Conservation (phyloP, 805 yeast species). For the Sungouiella thailandica region DNA sequence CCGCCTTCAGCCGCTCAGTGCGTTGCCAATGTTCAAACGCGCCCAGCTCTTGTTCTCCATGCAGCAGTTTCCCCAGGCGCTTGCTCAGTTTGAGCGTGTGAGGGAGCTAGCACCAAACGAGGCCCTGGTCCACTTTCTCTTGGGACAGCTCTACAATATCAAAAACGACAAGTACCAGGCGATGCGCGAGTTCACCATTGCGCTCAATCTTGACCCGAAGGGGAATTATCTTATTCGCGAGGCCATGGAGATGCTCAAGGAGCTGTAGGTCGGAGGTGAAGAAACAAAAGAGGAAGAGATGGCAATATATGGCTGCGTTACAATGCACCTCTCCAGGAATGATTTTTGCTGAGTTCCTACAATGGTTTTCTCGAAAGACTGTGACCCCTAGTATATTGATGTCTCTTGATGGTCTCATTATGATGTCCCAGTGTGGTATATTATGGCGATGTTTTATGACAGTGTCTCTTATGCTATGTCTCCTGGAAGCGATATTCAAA, state of each 20-base stretch:
- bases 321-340: too few species aligned
- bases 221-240: slow-evolving; percentile 82
- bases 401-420: too few species aligned
- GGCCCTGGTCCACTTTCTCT: slow-evolving; percentile 83
- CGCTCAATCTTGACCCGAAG: slow-evolving; percentile 87
- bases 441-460: too few species aligned
- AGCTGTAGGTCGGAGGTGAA: too few species aligned
- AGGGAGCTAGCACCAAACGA: slow-evolving; percentile 86
- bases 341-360: too few species aligned
- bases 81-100: slow-evolving; percentile 68
- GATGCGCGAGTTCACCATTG: slow-evolving; percentile 78
- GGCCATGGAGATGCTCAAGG: slow-evolving; percentile 62
- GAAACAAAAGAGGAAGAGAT: too few species aligned
- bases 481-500: too few species aligned
- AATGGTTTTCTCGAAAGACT: too few species aligned
- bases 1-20: slow-evolving; percentile 77
- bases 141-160: slow-evolving; percentile 82
- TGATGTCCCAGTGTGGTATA: too few species aligned
- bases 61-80: slow-evolving; percentile 67
- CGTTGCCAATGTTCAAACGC: slow-evolving; percentile 81
- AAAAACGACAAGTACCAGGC: slow-evolving; percentile 74
- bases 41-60: slow-evolving; percentile 75
- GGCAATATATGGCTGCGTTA: too few species aligned
- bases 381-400: too few species aligned
- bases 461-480: too few species aligned